Conservation (phyloP, 1,139 yeast species). For the Meyerozyma sp. region DNA sequence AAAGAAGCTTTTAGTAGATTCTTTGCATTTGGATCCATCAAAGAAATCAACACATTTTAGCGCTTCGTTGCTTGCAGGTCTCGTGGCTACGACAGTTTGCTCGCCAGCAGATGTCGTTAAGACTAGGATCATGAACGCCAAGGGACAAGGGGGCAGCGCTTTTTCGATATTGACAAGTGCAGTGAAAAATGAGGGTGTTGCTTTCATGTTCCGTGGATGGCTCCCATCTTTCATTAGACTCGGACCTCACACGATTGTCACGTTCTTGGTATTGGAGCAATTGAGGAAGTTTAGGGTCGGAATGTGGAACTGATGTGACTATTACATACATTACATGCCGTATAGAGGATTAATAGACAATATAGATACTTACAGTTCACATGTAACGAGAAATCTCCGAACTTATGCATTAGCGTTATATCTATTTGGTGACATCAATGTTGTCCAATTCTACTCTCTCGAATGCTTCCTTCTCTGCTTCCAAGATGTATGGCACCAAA, state of each 20-base stretch:
- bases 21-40: slow-evolving; percentile 49
- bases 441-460: slow-evolving; percentile 89
- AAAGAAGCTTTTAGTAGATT: slow-evolving; percentile 53
- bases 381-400: not conserved
- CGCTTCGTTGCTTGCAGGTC: slow-evolving; percentile 74
- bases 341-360: not conserved
- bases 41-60: slow-evolving; percentile 70
- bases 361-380: not conserved
- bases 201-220: slow-evolving; percentile 89
- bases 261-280: slow-evolving; percentile 77
- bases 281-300: slow-evolving; percentile 57
- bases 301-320: slow-evolving; percentile 20
- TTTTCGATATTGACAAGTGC: slow-evolving; percentile 49
- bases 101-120: slow-evolving; percentile 91
- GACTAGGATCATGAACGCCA: slow-evolving; percentile 78
- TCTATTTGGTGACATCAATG: slow-evolving; percentile 36
- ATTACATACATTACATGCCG: not conserved
- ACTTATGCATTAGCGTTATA: slow-evolving; percentile 1
- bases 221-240: slow-evolving; percentile 79
- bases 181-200: slow-evolving; percentile 62
- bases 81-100: slow-evolving; percentile 86
- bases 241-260: slow-evolving; percentile 86
- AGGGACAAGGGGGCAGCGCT: slow-evolving; percentile 47
- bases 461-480: slow-evolving; percentile 87
- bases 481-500: slow-evolving; percentile 83